These are phyloP conservation scores for Penicillium subrubescens DNA, from an alignment of 495 filamentous ascomycete species.

Conservation along the genomic window DNA sequence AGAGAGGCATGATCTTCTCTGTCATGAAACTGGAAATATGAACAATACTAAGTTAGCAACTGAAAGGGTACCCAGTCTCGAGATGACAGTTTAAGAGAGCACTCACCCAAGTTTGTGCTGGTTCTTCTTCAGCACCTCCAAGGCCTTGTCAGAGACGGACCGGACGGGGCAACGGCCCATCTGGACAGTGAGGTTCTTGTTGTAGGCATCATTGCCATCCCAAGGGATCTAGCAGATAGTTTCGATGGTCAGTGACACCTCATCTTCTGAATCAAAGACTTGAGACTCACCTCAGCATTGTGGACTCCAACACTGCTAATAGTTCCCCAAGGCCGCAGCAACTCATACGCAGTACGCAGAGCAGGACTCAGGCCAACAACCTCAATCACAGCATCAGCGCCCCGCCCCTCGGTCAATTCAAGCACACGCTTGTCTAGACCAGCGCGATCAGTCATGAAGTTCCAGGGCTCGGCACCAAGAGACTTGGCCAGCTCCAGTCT, in stretches of 20 bases:
- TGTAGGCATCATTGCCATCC: slow-evolving; percentile 79
- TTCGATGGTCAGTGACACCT: background rate
- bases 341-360: slow-evolving; percentile 78
- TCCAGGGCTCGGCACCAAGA: slow-evolving; percentile 84
- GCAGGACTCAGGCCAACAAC: slow-evolving; percentile 87
- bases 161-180: slow-evolving; percentile 94
- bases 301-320: slow-evolving; percentile 93
- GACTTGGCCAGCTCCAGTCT: slow-evolving; percentile 74
- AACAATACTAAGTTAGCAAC: background rate
- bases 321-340: slow-evolving; percentile 82
- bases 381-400: slow-evolving; percentile 90
- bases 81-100: slow-evolving; percentile 3
- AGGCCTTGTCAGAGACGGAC: slow-evolving; percentile 76
- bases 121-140: slow-evolving; percentile 78
- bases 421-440: slow-evolving; percentile 69
- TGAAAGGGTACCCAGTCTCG: background rate
- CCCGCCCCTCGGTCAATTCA: slow-evolving; percentile 78
- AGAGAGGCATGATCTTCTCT: slow-evolving; percentile 89
- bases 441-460: slow-evolving; percentile 71
- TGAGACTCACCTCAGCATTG: slow-evolving; percentile 69
- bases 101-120: slow-evolving; percentile 79
- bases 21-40: slow-evolving; percentile 74
- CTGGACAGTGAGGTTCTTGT: slow-evolving; percentile 87
- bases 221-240: slow-evolving; percentile 70
- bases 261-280: background rate